Evolutionary conservation across 2,329 filamentous ascomycete genomes (phyloP).

Genomic region (Lecanoromycetidae sp.): DNA sequence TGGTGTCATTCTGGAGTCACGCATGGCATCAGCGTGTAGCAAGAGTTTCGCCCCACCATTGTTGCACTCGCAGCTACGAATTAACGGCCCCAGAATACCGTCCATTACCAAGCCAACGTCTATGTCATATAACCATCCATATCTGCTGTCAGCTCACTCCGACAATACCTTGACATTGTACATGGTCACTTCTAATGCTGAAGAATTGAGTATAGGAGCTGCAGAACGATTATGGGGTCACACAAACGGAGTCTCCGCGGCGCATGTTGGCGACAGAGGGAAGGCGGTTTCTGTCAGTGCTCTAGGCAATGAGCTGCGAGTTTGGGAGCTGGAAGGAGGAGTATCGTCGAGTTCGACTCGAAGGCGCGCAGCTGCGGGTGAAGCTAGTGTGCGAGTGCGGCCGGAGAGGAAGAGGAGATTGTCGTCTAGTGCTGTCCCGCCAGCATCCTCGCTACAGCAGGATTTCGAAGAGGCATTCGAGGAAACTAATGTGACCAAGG

Average conservation of each 20-base stretch:
- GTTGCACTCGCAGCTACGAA: conserved; percentile 23
- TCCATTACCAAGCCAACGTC: conserved; percentile 40
- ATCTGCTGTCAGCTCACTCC: conserved; percentile 67
- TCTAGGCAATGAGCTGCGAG: conserved; percentile 63
- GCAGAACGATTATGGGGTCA: conserved; percentile 80
- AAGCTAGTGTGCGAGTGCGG: conserved; percentile 43
- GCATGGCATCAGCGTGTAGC: conserved; percentile 22
- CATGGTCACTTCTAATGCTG: conserved; percentile 61
- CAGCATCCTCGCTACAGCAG: conserved; percentile 20
- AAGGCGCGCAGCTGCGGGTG: conserved; percentile 31
- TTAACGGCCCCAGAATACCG: background rate
- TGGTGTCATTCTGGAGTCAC: conserved; percentile 25
- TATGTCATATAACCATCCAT: conserved; percentile 67
- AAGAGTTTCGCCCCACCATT: background rate
- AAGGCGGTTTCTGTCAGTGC: conserved; percentile 83
- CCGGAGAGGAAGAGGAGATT: conserved; percentile 25
- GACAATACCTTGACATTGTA: conserved; percentile 82
- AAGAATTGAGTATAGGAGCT: conserved; percentile 53
- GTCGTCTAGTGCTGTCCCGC: conserved; percentile 2
- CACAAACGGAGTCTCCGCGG: conserved; percentile 76
- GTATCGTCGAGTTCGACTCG: conserved; percentile 36
- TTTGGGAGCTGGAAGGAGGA: conserved; percentile 80
- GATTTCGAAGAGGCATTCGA: conserved; percentile 27
- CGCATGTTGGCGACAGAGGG: conserved; percentile 70
- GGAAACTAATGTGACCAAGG: conserved; percentile 35